Conservation (phyloP, 805 yeast species). For the Candida chilensis region DNA sequence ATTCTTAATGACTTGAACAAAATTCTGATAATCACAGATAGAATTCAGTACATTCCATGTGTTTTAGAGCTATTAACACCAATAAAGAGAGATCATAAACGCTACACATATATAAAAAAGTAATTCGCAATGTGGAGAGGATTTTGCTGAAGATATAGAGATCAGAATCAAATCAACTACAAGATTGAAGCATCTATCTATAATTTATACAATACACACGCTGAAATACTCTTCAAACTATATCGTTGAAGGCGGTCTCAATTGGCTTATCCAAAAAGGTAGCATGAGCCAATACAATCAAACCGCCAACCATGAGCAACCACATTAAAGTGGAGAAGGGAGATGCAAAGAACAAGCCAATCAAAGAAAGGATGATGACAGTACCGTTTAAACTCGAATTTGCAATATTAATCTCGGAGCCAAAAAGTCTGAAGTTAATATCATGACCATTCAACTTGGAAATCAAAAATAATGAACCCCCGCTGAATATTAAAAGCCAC, state of each 20-base stretch:
- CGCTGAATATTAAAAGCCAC: neutral
- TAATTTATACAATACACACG: no score
- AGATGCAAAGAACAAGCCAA: conserved; percentile 23
- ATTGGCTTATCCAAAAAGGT: conserved; percentile 39
- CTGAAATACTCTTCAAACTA: conserved; percentile 3
- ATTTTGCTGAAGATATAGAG: no score
- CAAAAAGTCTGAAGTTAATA: neutral
- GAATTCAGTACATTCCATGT: no score
- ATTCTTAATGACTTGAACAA: no score
- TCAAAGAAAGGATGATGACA: neutral
- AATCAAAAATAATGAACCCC: neutral
- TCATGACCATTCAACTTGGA: neutral
- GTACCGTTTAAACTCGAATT: neutral
- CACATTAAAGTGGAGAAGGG: conserved; percentile 40
- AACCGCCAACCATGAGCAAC: conserved; percentile 33
- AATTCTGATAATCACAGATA: no score
- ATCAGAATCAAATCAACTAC: no score
- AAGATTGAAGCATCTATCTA: no score
- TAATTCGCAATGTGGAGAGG: no score
- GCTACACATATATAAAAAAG: no score
- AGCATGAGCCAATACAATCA: conserved; percentile 32
- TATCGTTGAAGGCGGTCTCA: conserved; percentile 39
- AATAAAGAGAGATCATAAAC: no score
- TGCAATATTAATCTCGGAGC: neutral
- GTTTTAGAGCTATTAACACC: no score